These are phyloP conservation scores for Coemansia furcata DNA, from an alignment of 192 early-diverging fungal genomes.

Conservation along the genomic window DNA sequence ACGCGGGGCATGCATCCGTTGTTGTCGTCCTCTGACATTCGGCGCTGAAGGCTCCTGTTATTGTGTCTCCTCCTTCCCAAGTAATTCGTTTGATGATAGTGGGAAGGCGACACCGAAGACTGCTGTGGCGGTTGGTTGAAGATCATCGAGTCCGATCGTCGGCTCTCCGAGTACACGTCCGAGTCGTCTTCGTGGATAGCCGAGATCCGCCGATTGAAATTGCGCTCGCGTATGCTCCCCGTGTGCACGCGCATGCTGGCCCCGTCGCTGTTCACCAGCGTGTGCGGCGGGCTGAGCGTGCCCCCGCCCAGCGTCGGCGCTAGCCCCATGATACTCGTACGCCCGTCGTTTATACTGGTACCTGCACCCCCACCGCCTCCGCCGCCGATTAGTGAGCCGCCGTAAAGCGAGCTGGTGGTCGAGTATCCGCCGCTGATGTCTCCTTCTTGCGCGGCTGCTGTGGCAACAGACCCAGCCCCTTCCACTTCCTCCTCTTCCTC, in stretches of 20 bases:
- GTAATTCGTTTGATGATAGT: neutral
- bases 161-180: slow-evolving; percentile 26
- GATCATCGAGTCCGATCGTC: slow-evolving; percentile 28
- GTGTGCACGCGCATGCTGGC: slow-evolving; percentile 50
- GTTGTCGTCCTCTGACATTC: slow-evolving; percentile 1
- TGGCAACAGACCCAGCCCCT: neutral
- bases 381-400: slow-evolving; percentile 13
- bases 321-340: neutral
- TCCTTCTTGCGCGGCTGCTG: neutral
- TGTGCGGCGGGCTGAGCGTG: slow-evolving; percentile 46
- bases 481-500: neutral
- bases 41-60: neutral
- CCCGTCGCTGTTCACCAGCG: slow-evolving; percentile 47
- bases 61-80: neutral
- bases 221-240: slow-evolving; percentile 49
- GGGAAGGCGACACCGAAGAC: slow-evolving; percentile 12
- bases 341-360: neutral
- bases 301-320: slow-evolving; percentile 10
- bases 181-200: slow-evolving; percentile 42
- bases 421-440: slow-evolving; percentile 1
- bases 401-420: slow-evolving; percentile 24
- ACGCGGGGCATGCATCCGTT: neutral
- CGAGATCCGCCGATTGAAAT: slow-evolving; percentile 30
- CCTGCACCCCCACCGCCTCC: neutral
- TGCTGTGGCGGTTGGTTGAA: slow-evolving; percentile 5